These are phyloP conservation scores for Salvia hispanica DNA, from an alignment of 257 asterid species.

Conservation along the genomic window DNA sequence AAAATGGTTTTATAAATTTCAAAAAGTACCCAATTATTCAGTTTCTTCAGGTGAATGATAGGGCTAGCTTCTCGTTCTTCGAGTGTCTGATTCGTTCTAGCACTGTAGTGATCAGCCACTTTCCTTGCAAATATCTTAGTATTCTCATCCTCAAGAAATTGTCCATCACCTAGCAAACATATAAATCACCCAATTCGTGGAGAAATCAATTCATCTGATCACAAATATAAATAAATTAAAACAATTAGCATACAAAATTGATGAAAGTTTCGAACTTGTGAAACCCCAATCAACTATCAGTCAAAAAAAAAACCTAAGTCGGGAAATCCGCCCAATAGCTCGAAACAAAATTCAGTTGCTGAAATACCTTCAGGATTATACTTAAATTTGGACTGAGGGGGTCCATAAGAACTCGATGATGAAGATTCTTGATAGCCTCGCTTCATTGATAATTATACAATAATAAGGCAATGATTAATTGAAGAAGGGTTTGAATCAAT, in stretches of 20 bases:
- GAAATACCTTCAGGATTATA: constrained; percentile 65
- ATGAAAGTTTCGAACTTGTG: background rate
- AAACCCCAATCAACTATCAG: constrained; percentile 23
- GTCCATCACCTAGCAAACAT: constrained; percentile 51
- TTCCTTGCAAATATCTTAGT: constrained; percentile 76
- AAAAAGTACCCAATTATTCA: constrained; percentile 82
- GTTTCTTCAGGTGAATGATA: constrained; percentile 93
- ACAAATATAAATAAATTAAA: background rate
- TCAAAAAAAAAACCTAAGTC: constrained; percentile 17
- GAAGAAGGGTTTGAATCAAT: constrained; percentile 20
- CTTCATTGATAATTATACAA: constrained; percentile 51
- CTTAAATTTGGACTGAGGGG: constrained; percentile 81
- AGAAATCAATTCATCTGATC: constrained; percentile 6
- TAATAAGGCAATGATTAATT: constrained; percentile 13
- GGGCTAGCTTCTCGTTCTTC: constrained; percentile 99
- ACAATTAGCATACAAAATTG: background rate
- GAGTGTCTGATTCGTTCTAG: constrained; percentile 91
- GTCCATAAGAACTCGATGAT: constrained; percentile 65
- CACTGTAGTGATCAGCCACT: constrained; percentile 97
- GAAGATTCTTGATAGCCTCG: constrained; percentile 78
- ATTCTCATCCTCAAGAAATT: constrained; percentile 73
- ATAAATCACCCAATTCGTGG: constrained; percentile 7
- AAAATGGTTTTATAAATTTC: background rate
- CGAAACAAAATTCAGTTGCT: background rate
- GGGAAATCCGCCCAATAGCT: constrained; percentile 8